Evolutionary conservation across 176 grass and related monocot species (phyloP), one percentile per base, ranked within the genome.

Genomic region (Triticum dicoccoides): DNA sequence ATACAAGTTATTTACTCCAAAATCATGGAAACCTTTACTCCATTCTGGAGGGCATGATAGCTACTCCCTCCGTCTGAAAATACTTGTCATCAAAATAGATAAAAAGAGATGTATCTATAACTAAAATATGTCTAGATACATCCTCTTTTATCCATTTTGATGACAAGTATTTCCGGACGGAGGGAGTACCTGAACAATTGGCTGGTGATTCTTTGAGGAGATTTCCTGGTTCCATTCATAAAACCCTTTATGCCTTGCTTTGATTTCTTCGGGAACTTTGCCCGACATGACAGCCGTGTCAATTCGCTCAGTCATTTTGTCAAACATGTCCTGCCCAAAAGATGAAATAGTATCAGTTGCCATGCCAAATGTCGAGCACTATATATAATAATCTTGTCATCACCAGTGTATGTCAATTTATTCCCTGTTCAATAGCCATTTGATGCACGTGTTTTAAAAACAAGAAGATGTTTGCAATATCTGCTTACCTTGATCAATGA

Each of bases 191-290:
- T 93, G 91, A 41, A 98, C 72, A 85, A 95, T 95, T 45, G 93
- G 83, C 3, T 86, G 89, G 79, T 98, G 95, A 85, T 93, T 41
- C 21, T 64, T 83, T 11, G 87, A 52, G 61, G 69, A 89, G 1
- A 54, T 37, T 4, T 39, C 85, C 3, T 51, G 21, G 83, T 79
- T 88, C 93, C 95, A 93, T 83, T 93, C 85, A 65, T 41, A 29
- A 80, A 93, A 98, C 23, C 91, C 91, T 85, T 90, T 94, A 79
- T 95, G 92, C 2, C 70, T 77, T 79, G 25, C 69, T 42, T 65
- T 86, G 11, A 89, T 82, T 79, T 95, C 86, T 72, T 86, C 88
- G 4, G 89, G 64, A 52, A 98, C 29, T 29, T 90, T 77, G 29
- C 89, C 84, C 32, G 81, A 88, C 73, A 69, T 76, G 1, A 80